A percentile compares a stretch with the other conserved stretches of the same genome.
These are phyloP conservation scores for Funneliformis caledonium DNA, from an alignment of 371 early-diverging fungal genomes.

Conservation along the genomic window DNA sequence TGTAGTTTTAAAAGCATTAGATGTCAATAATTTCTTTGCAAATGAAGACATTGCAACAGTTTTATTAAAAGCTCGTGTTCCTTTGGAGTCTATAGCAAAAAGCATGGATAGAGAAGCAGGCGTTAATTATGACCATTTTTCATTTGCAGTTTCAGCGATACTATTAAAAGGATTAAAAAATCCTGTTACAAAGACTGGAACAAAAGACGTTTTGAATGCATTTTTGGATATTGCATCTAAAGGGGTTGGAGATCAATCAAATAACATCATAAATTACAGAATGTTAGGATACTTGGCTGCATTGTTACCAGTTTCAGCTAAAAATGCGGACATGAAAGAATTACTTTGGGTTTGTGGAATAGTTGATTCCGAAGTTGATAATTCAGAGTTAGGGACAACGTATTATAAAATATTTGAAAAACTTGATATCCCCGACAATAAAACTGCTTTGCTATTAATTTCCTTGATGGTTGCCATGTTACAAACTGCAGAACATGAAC, in stretches of 20 bases:
- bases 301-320: constrained; percentile 70
- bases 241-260: constrained; percentile 48
- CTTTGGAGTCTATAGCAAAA: constrained; percentile 56
- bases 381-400: constrained; percentile 53
- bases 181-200: constrained; percentile 71
- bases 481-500: constrained; percentile 80
- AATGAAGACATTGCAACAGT: constrained; percentile 68
- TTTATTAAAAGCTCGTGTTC: constrained; percentile 74
- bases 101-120: constrained; percentile 77
- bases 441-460: constrained; percentile 72
- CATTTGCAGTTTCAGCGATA: constrained; percentile 82
- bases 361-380: constrained; percentile 54
- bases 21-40: constrained; percentile 73
- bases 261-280: constrained; percentile 60
- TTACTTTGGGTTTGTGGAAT: constrained; percentile 66
- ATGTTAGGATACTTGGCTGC: constrained; percentile 79
- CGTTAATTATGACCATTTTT: constrained; percentile 86
- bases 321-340: constrained; percentile 66
- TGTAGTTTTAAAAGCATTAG: constrained; percentile 75
- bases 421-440: constrained; percentile 68
- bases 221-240: constrained; percentile 76
- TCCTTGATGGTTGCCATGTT: constrained; percentile 82
- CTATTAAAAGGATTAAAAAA: constrained; percentile 85
- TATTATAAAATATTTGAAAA: constrained; percentile 70
- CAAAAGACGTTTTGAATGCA: constrained; percentile 71